Evolutionary conservation across 306 rosid genomes (phyloP).

Genomic region (Quercus variabilis): DNA sequence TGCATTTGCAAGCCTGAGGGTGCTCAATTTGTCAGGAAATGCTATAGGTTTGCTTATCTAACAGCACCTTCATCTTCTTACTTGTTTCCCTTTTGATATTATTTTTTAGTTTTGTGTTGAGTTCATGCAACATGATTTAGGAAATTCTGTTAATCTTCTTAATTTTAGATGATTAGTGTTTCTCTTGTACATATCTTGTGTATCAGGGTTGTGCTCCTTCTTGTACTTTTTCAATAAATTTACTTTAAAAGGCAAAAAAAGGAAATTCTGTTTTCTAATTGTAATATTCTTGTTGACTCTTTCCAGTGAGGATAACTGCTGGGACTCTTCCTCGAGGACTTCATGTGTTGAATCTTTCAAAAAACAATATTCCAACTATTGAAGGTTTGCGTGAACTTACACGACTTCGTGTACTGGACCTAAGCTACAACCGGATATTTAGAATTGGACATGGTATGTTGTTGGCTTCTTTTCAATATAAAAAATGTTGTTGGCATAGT

Average conservation of each 20-base stretch:
- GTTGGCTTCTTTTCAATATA: no score
- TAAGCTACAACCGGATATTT: constrained; percentile 79
- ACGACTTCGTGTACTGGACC: constrained; percentile 81
- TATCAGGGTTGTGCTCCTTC: no score
- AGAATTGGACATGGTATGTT: constrained; percentile 87
- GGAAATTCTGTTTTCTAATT: background rate
- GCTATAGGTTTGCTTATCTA: constrained; percentile 57
- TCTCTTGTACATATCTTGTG: no score
- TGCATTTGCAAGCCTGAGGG: constrained; percentile 73
- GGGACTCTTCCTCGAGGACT: constrained; percentile 97
- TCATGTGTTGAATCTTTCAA: constrained; percentile 80
- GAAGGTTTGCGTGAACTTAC: constrained; percentile 96
- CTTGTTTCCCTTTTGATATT: constrained; percentile 2
- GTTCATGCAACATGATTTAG: background rate
- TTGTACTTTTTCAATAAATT: no score
- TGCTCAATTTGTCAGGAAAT: constrained; percentile 86
- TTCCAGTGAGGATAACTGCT: constrained; percentile 77
- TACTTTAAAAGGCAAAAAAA: no score
- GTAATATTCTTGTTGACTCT: constrained; percentile 11
- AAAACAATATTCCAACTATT: constrained; percentile 63
- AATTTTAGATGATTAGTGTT: background rate
- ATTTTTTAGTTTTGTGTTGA: background rate
- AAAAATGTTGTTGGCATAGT: background rate
- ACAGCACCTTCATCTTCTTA: constrained; percentile 16
- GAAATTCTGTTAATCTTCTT: background rate